Conservation (phyloP, 306 rosid genomes). For the Leucaena leucocephala region DNA sequence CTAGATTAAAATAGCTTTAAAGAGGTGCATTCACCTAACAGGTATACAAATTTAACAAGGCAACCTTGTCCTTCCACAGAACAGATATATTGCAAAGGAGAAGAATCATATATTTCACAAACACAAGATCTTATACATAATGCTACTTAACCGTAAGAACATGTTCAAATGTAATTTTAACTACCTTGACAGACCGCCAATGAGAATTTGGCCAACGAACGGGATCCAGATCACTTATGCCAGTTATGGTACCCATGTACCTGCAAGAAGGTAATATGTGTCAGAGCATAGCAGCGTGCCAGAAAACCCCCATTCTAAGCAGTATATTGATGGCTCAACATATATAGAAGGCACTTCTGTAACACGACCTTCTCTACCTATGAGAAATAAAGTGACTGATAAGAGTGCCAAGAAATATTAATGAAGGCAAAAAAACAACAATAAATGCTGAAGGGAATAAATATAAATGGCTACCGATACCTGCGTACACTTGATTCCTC, state of each 20-base stretch:
- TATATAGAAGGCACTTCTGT: conserved; percentile 18
- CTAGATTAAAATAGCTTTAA: not conserved
- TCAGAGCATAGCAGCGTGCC: not conserved
- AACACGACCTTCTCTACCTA: not conserved
- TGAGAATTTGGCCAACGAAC: conserved; percentile 91
- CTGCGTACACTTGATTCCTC: conserved; percentile 94
- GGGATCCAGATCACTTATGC: conserved; percentile 80
- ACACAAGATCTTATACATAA: not conserved
- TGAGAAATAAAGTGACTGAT: conserved; percentile 2
- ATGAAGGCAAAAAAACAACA: not conserved
- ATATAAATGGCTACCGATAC: conserved; percentile 39
- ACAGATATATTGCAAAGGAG: not conserved
- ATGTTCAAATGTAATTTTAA: conserved; percentile 1
- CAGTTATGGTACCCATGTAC: conserved; percentile 98
- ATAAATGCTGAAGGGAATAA: conserved; percentile 11
- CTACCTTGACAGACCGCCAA: conserved; percentile 95
- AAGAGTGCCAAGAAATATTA: conserved; percentile 9
- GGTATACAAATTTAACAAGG: conserved; percentile 3
- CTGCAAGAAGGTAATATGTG: conserved; percentile 41
- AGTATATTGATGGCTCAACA: not conserved
- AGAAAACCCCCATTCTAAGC: conserved; percentile 11
- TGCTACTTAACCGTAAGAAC: not conserved
- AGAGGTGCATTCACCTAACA: conserved; percentile 10
- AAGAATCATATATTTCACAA: conserved; percentile 4
- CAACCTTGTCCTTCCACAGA: conserved; percentile 5